A percentile compares a stretch with the other conserved stretches of the same genome.
phyloP scores from a whole-genome alignment of 139 green algal species.

The Chlamydomonas sp. region DNA sequence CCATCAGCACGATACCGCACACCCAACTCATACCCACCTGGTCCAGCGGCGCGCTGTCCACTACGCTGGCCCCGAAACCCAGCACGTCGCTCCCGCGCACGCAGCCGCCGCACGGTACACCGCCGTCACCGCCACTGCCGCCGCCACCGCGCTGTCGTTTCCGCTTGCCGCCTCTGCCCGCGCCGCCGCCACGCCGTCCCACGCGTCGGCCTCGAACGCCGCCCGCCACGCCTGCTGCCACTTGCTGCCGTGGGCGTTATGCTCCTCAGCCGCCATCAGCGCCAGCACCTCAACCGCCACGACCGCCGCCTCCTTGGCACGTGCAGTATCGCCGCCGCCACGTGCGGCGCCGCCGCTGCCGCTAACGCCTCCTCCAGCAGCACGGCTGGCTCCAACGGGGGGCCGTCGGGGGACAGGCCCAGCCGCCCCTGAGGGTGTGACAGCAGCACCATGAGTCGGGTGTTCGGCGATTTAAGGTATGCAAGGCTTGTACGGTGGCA shows the following conservation, averaged over 20 bases:
- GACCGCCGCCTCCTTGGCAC: slow-evolving; percentile 67
- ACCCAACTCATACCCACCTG: background rate
- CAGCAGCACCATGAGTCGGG: too few relatives aligned
- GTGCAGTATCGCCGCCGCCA: too few relatives aligned
- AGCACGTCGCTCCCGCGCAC: slow-evolving; percentile 32
- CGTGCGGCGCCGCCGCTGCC: background rate
- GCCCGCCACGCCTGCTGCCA: slow-evolving; percentile 33
- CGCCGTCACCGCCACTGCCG: slow-evolving; percentile 18
- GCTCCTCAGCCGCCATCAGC: slow-evolving; percentile 4
- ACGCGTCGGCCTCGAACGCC: slow-evolving; percentile 13
- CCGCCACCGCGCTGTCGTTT: background rate
- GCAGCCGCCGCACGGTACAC: slow-evolving; percentile 21
- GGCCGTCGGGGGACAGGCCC: slow-evolving; percentile 2
- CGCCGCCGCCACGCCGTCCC: slow-evolving; percentile 22
- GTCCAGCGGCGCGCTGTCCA: slow-evolving; percentile 30
- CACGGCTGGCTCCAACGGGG: background rate
- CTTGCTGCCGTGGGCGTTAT: slow-evolving; percentile 27
- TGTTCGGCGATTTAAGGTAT: too few relatives aligned
- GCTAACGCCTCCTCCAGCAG: slow-evolving; percentile 20
- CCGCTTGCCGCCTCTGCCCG: background rate
- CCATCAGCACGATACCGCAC: too few relatives aligned
- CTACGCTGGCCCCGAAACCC: slow-evolving; percentile 23
- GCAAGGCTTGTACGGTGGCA: too few relatives aligned
- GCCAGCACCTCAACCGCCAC: too few relatives aligned
- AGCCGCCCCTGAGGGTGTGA: slow-evolving; percentile 1